phyloP scores from a whole-genome alignment of 768 basidiomycete genomes.

The Leccinum imitatum region DNA sequence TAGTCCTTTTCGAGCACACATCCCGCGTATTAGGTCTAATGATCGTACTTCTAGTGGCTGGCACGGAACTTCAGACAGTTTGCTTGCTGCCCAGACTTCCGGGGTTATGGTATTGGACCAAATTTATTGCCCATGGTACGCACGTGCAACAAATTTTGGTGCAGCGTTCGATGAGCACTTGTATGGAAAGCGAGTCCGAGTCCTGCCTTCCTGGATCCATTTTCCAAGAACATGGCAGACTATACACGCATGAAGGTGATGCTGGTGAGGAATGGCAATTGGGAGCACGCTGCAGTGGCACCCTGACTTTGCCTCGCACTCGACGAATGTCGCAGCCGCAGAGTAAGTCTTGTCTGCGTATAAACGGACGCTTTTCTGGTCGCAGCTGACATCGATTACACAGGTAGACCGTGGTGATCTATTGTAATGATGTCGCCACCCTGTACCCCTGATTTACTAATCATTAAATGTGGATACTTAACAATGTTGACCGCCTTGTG shows the following conservation, averaged over 20 bases:
- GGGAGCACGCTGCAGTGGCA: constrained; percentile 3
- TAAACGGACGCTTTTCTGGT: not conserved
- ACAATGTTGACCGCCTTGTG: constrained; percentile 6
- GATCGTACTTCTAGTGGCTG: constrained; percentile 1
- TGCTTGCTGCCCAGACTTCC: constrained; percentile 51
- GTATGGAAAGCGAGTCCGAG: constrained; percentile 47
- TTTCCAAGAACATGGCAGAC: constrained; percentile 54
- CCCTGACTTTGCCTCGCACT: not conserved
- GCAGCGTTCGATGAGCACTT: constrained; percentile 55
- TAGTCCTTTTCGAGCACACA: constrained; percentile 48
- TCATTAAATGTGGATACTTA: constrained; percentile 3
- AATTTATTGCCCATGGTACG: constrained; percentile 43
- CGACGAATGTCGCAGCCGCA: not conserved
- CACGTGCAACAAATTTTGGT: constrained; percentile 48
- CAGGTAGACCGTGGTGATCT: constrained; percentile 10
- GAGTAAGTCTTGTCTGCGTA: constrained; percentile 6
- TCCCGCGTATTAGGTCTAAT: constrained; percentile 24
- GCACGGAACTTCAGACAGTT: constrained; percentile 52
- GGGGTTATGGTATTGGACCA: constrained; percentile 54
- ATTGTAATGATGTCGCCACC: constrained; percentile 10
- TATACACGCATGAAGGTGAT: constrained; percentile 55
- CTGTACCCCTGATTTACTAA: constrained; percentile 17
- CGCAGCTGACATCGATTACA: constrained; percentile 8
- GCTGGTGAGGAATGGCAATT: constrained; percentile 10
- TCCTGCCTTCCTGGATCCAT: constrained; percentile 49